A percentile compares a stretch with the other conserved stretches of the same genome.
Evolutionary conservation across 116 monocot genomes (phyloP).

Genomic region (Papilionanthe hybrid): DNA sequence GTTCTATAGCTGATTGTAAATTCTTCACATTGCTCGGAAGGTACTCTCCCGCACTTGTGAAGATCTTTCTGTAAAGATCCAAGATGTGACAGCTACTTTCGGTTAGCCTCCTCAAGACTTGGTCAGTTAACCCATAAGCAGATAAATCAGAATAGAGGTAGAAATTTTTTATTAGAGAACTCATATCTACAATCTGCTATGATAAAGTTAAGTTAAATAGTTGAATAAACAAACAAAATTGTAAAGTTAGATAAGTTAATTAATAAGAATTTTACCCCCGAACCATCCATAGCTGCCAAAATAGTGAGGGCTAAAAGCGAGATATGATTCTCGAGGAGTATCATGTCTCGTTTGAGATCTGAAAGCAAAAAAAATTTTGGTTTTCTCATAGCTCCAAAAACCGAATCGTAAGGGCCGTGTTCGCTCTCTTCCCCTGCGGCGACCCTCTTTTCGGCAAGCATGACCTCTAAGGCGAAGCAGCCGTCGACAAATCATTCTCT

Average conservation of each 20-base stretch:
- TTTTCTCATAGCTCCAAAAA: not conserved
- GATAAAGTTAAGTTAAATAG: not conserved
- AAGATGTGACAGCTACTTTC: not conserved
- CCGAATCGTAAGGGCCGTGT: not conserved
- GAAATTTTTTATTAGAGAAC: not conserved
- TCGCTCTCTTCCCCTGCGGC: not conserved
- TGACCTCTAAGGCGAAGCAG: too few species aligned
- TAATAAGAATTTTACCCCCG: too few species aligned
- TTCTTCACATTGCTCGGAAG: not conserved
- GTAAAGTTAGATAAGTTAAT: too few species aligned
- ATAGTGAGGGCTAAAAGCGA: too few species aligned
- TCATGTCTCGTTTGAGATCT: too few species aligned
- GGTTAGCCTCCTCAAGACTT: too few species aligned
- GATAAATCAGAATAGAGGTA: not conserved
- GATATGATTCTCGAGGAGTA: too few species aligned
- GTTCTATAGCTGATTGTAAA: slow-evolving; percentile 7
- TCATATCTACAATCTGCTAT: not conserved
- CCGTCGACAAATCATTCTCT: too few species aligned
- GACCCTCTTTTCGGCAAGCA: not conserved
- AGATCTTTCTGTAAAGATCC: not conserved
- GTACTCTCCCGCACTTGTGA: not conserved
- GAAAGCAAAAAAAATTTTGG: too few species aligned
- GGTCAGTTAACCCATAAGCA: not conserved
- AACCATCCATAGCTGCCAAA: too few species aligned
- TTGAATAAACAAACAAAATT: not conserved